Evolutionary conservation across 1,284 basidiomycete genomes (phyloP).

Genomic region (Sphagnurus paluster): DNA sequence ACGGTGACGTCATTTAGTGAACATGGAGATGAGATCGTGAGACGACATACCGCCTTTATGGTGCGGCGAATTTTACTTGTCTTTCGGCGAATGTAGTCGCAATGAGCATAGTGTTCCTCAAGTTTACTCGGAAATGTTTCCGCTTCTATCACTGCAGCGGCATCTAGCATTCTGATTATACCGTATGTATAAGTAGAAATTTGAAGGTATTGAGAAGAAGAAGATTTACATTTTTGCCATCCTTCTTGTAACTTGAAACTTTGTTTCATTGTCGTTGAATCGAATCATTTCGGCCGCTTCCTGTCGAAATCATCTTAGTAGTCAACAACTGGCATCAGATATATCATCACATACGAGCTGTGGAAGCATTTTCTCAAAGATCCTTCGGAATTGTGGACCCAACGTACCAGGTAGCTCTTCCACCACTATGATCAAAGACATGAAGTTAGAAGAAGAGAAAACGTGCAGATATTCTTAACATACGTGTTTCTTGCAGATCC

Average conservation of each 20-base stretch:
- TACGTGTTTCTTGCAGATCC: background rate
- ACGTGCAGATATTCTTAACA: background rate
- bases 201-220: background rate
- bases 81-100: constrained; percentile 14
- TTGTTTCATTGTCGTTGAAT: constrained; percentile 1
- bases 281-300: constrained; percentile 1
- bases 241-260: constrained; percentile 1
- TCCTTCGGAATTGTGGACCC: background rate
- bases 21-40: background rate
- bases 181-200: background rate
- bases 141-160: background rate
- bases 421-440: background rate
- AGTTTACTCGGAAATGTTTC: background rate
- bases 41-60: constrained; percentile 5
- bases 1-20: background rate
- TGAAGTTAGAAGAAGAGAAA: background rate
- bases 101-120: constrained; percentile 7
- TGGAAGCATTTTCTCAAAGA: background rate
- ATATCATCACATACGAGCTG: background rate
- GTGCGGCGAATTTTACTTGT: constrained; percentile 5
- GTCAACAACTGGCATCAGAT: background rate
- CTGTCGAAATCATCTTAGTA: background rate
- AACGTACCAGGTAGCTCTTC: background rate
- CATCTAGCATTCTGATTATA: constrained; percentile 6
- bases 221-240: constrained; percentile 7